phyloP scores from a whole-genome alignment of 2,329 filamentous ascomycete genomes.

The Allantophomopsis lycopodina region DNA sequence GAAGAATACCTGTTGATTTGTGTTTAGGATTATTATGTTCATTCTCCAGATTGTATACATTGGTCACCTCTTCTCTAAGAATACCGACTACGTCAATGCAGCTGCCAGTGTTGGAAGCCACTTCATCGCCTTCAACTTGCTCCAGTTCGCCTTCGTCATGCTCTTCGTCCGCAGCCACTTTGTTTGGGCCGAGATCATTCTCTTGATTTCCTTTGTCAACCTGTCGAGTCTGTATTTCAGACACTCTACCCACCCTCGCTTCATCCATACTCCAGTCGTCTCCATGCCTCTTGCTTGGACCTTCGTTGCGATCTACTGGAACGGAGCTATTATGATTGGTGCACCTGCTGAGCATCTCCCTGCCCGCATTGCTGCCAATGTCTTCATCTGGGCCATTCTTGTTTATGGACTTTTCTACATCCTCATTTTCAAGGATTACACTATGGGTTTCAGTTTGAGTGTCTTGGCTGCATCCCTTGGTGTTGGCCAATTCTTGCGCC shows the following conservation, averaged over 20 bases:
- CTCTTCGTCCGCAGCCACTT: conserved; percentile 70
- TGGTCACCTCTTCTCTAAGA: conserved; percentile 59
- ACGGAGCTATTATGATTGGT: conserved; percentile 71
- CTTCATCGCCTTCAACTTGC: conserved; percentile 76
- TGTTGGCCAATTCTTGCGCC: conserved; percentile 60
- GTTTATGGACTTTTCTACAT: conserved; percentile 69
- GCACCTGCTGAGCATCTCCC: conserved; percentile 38
- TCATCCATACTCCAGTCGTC: conserved; percentile 65
- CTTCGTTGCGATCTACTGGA: conserved; percentile 79
- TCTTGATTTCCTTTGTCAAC: conserved; percentile 74
- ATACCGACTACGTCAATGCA: conserved; percentile 45
- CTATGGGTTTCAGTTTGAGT: conserved; percentile 68
- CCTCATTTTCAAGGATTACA: conserved; percentile 57
- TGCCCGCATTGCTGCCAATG: conserved; percentile 70
- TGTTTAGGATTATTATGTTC: conserved; percentile 53
- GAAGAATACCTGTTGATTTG: neutral
- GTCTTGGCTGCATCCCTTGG: conserved; percentile 63
- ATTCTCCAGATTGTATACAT: conserved; percentile 66
- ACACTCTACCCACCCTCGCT: conserved; percentile 54
- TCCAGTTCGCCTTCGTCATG: conserved; percentile 71
- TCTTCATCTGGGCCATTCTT: conserved; percentile 77
- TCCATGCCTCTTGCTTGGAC: conserved; percentile 76
- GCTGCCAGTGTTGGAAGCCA: conserved; percentile 70
- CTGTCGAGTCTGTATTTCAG: conserved; percentile 69
- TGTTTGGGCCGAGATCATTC: conserved; percentile 59